Evolutionary conservation across 2,329 filamentous ascomycete genomes (phyloP), one percentile per base, ranked within the genome.

Genomic region (Talaromyces sp.): DNA sequence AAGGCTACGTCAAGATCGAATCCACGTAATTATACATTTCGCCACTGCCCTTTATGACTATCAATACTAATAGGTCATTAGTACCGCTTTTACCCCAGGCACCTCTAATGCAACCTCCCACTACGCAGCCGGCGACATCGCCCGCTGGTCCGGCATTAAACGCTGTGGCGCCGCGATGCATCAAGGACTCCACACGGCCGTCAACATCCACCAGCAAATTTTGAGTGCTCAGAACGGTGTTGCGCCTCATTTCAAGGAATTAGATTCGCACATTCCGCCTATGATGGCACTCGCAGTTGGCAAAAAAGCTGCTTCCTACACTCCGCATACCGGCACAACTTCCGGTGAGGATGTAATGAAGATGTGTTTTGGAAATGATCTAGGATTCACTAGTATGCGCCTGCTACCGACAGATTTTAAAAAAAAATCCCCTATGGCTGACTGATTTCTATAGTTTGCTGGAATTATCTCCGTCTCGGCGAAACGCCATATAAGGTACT

Each of bases 141-240:
- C 83, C 35, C 78, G 80, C 55, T 93, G 90, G 90, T 84, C 87
- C 0, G 90, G 89, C 48, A 92, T 93, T 77, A 93, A 92, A 79
- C 87, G 90, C 50, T 91, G 88, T 69, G 90, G 90, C 25, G 84
- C 81, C 16, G 90, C 90, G 37, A 90, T 93, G 83, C 84, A 89
- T 70, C 86, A 88, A 80, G 90, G 89, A 40, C 84, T 87, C 69
- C 81, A 83, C 65, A 84, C 84, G 2, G 89, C 86, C 6, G 75
- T 82, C 60, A 93, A 93, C 71, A 83, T 89, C 60, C 83, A 90
- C 75, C 84, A 88, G 75, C 52, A 14, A 54, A 63, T 63, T 8
- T 77, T 81, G 25, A 72, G 79, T 58, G 72, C 75, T 0, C 75
- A 71, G 25, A 72, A 68, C 18, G 69, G 72, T 40, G 71, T 74